phyloP scores from a whole-genome alignment of 192 early-diverging fungal species.

The Coemansia sp. region DNA sequence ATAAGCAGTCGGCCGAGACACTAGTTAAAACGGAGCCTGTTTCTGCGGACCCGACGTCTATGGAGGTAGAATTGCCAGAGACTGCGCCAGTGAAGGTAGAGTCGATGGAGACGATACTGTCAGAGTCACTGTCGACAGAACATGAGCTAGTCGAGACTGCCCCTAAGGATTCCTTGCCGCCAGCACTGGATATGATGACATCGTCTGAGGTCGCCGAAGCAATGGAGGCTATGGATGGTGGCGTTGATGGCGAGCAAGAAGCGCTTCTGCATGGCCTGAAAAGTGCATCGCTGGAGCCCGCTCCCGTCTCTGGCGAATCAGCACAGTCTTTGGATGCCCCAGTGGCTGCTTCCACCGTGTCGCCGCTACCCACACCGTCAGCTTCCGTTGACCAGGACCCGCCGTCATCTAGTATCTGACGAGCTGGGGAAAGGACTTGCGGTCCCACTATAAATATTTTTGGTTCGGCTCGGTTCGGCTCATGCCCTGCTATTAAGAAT shows the following conservation, averaged over 20 bases:
- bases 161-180: neutral
- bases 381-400: neutral
- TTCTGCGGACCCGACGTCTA: neutral
- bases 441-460: neutral
- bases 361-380: constrained; percentile 1
- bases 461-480: constrained; percentile 11
- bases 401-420: neutral
- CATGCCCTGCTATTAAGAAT: neutral
- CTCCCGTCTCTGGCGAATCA: neutral
- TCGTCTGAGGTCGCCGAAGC: neutral
- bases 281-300: constrained; percentile 12
- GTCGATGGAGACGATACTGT: neutral
- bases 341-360: neutral
- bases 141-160: neutral
- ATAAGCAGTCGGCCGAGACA: neutral
- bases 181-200: neutral
- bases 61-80: neutral
- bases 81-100: neutral
- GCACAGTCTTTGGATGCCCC: neutral
- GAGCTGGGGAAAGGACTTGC: neutral
- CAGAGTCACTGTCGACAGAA: constrained; percentile 1
- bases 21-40: neutral
- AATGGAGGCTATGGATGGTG: neutral
- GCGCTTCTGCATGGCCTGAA: constrained; percentile 4
- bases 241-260: constrained; percentile 3